Percentiles rank a stretch among this genome's conserved stretches.
Conservation (phyloP, 768 basidiomycete species). For the Boletus rufocinnamomeus region DNA sequence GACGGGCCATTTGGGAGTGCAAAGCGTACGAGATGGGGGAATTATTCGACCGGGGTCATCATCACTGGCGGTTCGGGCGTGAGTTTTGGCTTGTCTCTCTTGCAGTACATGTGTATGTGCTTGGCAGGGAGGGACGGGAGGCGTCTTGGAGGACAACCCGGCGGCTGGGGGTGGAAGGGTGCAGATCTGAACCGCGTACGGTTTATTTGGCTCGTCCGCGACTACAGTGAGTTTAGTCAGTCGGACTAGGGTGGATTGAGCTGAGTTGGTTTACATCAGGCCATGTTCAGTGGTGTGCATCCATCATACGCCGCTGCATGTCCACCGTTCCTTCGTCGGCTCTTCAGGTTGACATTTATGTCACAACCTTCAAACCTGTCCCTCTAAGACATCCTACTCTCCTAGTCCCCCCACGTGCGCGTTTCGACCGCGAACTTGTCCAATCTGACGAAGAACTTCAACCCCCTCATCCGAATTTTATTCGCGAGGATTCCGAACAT, state of each 20-base stretch:
- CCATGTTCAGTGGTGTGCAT: slow-evolving; percentile 77
- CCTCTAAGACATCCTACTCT: slow-evolving; percentile 12
- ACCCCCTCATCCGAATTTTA: slow-evolving; percentile 39
- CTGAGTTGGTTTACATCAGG: slow-evolving; percentile 39
- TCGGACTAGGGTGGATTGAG: neutral
- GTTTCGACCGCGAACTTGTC: slow-evolving; percentile 8
- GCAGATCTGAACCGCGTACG: slow-evolving; percentile 56
- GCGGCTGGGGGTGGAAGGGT: slow-evolving; percentile 43
- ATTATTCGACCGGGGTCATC: slow-evolving; percentile 59
- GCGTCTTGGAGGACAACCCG: slow-evolving; percentile 47
- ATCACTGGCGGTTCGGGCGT: slow-evolving; percentile 76
- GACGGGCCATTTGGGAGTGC: slow-evolving; percentile 75
- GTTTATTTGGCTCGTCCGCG: slow-evolving; percentile 77
- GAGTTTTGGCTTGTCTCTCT: slow-evolving; percentile 65
- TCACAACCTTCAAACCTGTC: slow-evolving; percentile 56
- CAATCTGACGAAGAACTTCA: slow-evolving; percentile 29
- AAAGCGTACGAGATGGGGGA: slow-evolving; percentile 56
- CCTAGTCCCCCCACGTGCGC: slow-evolving; percentile 17
- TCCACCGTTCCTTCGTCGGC: slow-evolving; percentile 47
- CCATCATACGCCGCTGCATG: slow-evolving; percentile 62
- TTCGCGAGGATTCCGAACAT: slow-evolving; percentile 10
- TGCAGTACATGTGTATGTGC: slow-evolving; percentile 63
- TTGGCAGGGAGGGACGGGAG: slow-evolving; percentile 56
- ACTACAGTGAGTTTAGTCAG: slow-evolving; percentile 56
- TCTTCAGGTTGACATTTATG: slow-evolving; percentile 72